Evolutionary conservation across 257 asterid genomes (phyloP).

Genomic region (Agastache rugosa): DNA sequence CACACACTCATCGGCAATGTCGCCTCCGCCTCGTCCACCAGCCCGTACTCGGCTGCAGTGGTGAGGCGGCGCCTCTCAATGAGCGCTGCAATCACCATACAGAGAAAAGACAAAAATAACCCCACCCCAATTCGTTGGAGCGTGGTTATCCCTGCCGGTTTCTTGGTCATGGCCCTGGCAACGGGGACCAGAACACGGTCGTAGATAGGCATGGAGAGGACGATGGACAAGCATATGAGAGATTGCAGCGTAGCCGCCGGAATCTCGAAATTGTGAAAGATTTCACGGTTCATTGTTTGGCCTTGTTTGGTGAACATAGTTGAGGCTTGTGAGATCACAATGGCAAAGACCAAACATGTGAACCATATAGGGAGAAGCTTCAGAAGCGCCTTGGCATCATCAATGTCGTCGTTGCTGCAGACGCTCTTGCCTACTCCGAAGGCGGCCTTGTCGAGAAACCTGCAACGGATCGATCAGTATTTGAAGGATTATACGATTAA

Average conservation of each 20-base stretch:
- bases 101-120: constrained; percentile 29
- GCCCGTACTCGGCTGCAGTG: constrained; percentile 38
- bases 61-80: constrained; percentile 44
- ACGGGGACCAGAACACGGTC: constrained; percentile 52
- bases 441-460: constrained; percentile 43
- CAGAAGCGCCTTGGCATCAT: constrained; percentile 43
- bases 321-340: constrained; percentile 38
- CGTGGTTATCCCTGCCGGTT: constrained; percentile 50
- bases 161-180: constrained; percentile 39
- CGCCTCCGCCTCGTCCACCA: constrained; percentile 39
- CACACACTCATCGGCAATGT: constrained; percentile 58
- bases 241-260: constrained; percentile 49
- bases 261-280: constrained; percentile 35
- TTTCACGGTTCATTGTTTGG: constrained; percentile 38
- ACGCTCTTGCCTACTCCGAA: not conserved
- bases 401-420: constrained; percentile 28
- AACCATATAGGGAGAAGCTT: constrained; percentile 44
- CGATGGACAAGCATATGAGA: constrained; percentile 30
- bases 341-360: constrained; percentile 41
- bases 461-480: not conserved
- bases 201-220: constrained; percentile 42
- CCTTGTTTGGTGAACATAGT: constrained; percentile 53
- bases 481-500: too few relatives aligned
- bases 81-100: constrained; percentile 53
- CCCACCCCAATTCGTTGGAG: constrained; percentile 52